A percentile compares a stretch with the other conserved stretches of the same genome.
These are phyloP conservation scores for Xylariaceae sp. DNA, from an alignment of 2,329 filamentous ascomycete species.

Conservation along the genomic window DNA sequence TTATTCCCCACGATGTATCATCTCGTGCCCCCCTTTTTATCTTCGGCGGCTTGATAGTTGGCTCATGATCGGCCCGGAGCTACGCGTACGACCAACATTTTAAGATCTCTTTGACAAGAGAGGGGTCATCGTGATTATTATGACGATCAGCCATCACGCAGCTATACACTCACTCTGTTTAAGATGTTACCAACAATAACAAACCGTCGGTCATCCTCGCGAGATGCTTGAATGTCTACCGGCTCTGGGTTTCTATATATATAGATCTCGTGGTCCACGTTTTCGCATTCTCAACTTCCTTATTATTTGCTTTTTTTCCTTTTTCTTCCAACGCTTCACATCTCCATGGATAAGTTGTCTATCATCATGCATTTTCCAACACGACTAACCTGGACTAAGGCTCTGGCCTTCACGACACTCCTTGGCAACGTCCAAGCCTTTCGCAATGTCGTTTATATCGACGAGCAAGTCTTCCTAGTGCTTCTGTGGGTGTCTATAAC, in stretches of 20 bases:
- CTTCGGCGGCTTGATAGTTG: not conserved
- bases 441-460: slow-evolving; percentile 14
- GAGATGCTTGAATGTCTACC: too few relatives aligned
- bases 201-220: too few relatives aligned
- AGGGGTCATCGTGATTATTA: not conserved
- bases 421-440: not conserved
- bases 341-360: not conserved
- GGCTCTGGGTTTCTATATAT: too few relatives aligned
- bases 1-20: too few relatives aligned
- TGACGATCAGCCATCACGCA: too few relatives aligned
- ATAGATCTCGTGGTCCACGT: not conserved
- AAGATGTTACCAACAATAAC: too few relatives aligned
- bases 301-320: not conserved
- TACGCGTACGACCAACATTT: not conserved
- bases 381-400: not conserved
- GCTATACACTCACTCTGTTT: too few relatives aligned
- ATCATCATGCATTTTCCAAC: not conserved
- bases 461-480: slow-evolving; percentile 2
- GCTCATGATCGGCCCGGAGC: not conserved
- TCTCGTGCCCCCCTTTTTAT: not conserved
- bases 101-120: not conserved
- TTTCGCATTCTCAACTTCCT: not conserved
- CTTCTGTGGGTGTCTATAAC: not conserved
- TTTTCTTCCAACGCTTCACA: not conserved
- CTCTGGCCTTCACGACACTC: not conserved